Percentiles rank a stretch among this genome's conserved stretches.
Evolutionary conservation across 208 protist genomes (phyloP).

Genomic region (Vickermania spadyakhi): DNA sequence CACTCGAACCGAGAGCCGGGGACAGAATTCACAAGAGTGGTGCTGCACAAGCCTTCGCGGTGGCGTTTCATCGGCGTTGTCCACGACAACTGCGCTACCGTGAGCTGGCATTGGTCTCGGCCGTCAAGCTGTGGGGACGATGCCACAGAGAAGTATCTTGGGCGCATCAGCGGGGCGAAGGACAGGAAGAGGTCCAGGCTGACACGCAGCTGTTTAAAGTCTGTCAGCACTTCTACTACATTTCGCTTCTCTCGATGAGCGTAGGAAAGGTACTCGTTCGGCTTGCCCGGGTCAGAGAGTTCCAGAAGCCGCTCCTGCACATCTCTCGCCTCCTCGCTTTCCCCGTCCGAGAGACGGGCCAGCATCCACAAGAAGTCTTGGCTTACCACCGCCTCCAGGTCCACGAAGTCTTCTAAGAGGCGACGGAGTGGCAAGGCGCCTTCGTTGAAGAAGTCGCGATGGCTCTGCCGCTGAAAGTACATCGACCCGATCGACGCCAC

Average conservation of each 20-base stretch:
- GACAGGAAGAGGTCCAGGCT: constrained; percentile 51
- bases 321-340: constrained; percentile 10
- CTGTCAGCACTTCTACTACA: constrained; percentile 75
- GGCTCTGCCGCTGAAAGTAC: constrained; percentile 22
- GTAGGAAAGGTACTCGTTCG: constrained; percentile 73
- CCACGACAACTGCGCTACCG: constrained; percentile 65
- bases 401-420: constrained; percentile 61
- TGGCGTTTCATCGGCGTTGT: constrained; percentile 63
- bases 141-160: constrained; percentile 71
- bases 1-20: constrained; percentile 36
- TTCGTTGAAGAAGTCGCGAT: constrained; percentile 23
- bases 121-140: constrained; percentile 52
- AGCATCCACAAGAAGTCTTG: constrained; percentile 80
- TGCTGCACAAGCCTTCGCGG: constrained; percentile 68
- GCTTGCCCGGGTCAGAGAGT: constrained; percentile 34
- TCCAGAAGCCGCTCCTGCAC: constrained; percentile 63
- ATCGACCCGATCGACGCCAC: constrained; percentile 31
- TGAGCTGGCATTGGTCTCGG: constrained; percentile 22
- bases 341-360: constrained; percentile 19
- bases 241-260: constrained; percentile 83
- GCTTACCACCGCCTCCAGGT: constrained; percentile 64
- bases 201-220: constrained; percentile 46
- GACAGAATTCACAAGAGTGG: constrained; percentile 18
- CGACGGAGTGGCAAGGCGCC: constrained; percentile 28
- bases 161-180: constrained; percentile 50